Evolutionary conservation across 1,284 basidiomycete genomes (phyloP), one percentile per base, ranked within the genome.

Genomic region (Ustilago esculenta): DNA sequence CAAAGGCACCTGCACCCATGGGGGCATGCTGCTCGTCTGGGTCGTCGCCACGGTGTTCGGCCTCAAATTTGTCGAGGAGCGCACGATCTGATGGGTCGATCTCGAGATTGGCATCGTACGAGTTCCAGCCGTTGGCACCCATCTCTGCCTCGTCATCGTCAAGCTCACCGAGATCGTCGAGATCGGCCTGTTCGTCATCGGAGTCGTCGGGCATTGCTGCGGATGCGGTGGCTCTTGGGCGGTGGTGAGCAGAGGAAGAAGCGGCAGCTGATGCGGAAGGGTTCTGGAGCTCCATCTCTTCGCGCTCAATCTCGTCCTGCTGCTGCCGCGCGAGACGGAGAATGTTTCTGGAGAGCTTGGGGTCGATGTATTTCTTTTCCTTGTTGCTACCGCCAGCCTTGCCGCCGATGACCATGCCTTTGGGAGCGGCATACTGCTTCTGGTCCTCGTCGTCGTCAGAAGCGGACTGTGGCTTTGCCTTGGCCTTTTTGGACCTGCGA

Each of bases 311-410:
- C 82, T 98, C 96, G 79, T 93, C 89, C 83, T 98, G 94, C 83
- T 98, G 96, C 74, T 92, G 90, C 75, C 88, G 87, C 11, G 95
- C 95, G 53, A 98, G 88, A 77, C 94, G 89, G 73, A 98, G 90
- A 58, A 98, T 98, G 76, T 90, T 91, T 65, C 87, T 86, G 1
- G 92, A 96, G 17, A 90, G 90, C 83, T 92, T 92, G 6, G 77
- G 77, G 39, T 81, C 80, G 50, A 81, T 75, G 60, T 69, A 79
- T 47, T 70, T 73, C 24, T 72, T 70, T 36, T 61, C 56, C 29
- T 54, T 58, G 50, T 63, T 59, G 25, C 39, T 37, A 18, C 64
- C 61, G 15, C 72, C 70, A 2, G 75, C 53, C 39, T 69, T 77
- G 23, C 66, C 65, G 17, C 73, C 75, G 4, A 58, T 70, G 29